These are phyloP conservation scores for Populus deltoides DNA, from an alignment of 345 rosid species.

Conservation along the genomic window DNA sequence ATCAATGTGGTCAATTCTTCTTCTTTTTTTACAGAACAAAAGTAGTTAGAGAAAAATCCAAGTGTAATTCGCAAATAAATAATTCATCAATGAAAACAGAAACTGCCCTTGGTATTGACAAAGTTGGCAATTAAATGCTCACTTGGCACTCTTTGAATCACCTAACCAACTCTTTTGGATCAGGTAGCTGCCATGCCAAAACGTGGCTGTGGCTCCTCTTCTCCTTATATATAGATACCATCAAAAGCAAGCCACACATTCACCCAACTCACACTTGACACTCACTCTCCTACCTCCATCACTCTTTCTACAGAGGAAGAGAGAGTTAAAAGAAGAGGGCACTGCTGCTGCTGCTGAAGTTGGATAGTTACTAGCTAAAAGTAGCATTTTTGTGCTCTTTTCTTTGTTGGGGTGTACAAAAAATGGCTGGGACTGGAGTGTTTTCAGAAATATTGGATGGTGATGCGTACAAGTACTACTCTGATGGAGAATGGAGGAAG, in stretches of 20 bases:
- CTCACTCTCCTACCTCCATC: constrained; percentile 8
- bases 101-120: not conserved
- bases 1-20: not conserved
- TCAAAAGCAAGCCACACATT: not conserved
- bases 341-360: not conserved
- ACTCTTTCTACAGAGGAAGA: not conserved
- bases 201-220: constrained; percentile 51
- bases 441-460: constrained; percentile 83
- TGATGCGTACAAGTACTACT: constrained; percentile 77
- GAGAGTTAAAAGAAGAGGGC: not conserved
- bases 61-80: not conserved
- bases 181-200: not conserved
- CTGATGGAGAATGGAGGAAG: constrained; percentile 81
- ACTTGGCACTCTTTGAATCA: constrained; percentile 38
- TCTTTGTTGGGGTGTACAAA: not conserved
- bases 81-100: not conserved
- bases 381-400: too few species aligned
- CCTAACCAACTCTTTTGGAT: constrained; percentile 10
- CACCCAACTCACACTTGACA: constrained; percentile 20
- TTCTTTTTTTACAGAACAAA: not conserved
- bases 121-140: not conserved
- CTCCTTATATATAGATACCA: constrained; percentile 18
- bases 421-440: constrained; percentile 80
- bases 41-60: not conserved
- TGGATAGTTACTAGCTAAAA: not conserved